Base-by-base conservation (phyloP, 306 rosid genomes). In the Geum urbanum region DNA sequence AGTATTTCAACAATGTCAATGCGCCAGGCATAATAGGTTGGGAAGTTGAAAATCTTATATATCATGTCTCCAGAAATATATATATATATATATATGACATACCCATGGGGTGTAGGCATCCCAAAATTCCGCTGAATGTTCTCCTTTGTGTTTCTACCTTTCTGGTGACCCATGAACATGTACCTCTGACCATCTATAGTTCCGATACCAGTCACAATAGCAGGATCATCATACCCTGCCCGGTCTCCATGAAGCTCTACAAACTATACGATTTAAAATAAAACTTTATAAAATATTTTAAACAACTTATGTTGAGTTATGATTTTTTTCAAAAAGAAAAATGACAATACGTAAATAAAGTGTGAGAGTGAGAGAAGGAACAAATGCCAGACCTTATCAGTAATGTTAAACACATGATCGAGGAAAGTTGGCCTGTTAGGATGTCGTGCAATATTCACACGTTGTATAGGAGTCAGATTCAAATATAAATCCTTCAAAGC, bases 61-160 rank as follows among this genome's bases (percentile, higher is more conserved):
- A 58, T 74, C 27, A 63, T 40, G 41, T 32, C 3, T 1, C 37
- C 37, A 32, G 4, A 1, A 32, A 2, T n/a, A n/a, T n/a, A n/a
- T n/a, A n/a, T n/a, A n/a, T n/a, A 32, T 2, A 32, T 2, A 32
- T 2, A 32, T 2, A 27, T 58, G 56, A 66, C 92, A 66, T 88
- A 88, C 99, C 99, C 99, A 76, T 94, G 99, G 11, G 99, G 99
- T 61, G 99, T 94, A 66, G 99, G 96, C 99, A 94, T 94, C 72
- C 96, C 99, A 72, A 94, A 94, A 83, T 94, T 94, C 43, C 99
- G 96, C 77, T 81, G 75, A 76, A 94, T 87, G 73, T 89, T 90
- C 78, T 94, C 99, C 73, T 94, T 94, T 6, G 97, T 94, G 79
- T 94, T 90, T 81, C 99, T 87, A 71, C 99, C 99, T 81, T 91